Evolutionary conservation across 495 filamentous ascomycete species (phyloP).

Genomic region (Penicillium ochrochloron): DNA sequence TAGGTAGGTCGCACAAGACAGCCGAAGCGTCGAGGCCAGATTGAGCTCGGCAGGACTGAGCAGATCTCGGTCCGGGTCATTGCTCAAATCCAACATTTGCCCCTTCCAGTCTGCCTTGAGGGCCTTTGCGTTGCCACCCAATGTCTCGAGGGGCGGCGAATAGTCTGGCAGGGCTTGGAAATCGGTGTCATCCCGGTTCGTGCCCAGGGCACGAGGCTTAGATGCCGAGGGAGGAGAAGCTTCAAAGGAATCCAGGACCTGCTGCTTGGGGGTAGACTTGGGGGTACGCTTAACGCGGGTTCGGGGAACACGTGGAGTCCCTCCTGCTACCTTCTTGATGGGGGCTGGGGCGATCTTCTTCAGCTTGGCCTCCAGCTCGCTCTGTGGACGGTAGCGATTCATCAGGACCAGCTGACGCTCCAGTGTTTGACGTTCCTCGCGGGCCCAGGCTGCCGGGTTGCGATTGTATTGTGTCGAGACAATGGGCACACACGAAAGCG

Average conservation of each 20-base stretch:
- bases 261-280: conserved; percentile 54
- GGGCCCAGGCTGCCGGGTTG: conserved; percentile 64
- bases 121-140: conserved; percentile 65
- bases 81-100: conserved; percentile 74
- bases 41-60: conserved; percentile 80
- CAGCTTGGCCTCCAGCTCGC: conserved; percentile 36
- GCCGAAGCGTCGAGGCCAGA: conserved; percentile 78
- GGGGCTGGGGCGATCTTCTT: conserved; percentile 57
- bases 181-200: conserved; percentile 83
- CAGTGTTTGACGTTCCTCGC: conserved; percentile 64
- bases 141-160: conserved; percentile 71
- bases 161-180: conserved; percentile 78
- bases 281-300: conserved; percentile 51
- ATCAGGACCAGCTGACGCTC: conserved; percentile 54
- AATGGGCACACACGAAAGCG: conserved; percentile 68
- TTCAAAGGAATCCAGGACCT: conserved; percentile 49
- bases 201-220: conserved; percentile 51
- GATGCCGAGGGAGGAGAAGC: conserved; percentile 41
- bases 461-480: conserved; percentile 61
- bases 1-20: conserved; percentile 89
- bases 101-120: conserved; percentile 92
- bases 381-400: conserved; percentile 41
- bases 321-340: conserved; percentile 34
- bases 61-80: conserved; percentile 75
- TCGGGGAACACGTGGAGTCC: conserved; percentile 39